Evolutionary conservation across 179 eudicot species (phyloP).

Genomic region (Spergularia azorica): DNA sequence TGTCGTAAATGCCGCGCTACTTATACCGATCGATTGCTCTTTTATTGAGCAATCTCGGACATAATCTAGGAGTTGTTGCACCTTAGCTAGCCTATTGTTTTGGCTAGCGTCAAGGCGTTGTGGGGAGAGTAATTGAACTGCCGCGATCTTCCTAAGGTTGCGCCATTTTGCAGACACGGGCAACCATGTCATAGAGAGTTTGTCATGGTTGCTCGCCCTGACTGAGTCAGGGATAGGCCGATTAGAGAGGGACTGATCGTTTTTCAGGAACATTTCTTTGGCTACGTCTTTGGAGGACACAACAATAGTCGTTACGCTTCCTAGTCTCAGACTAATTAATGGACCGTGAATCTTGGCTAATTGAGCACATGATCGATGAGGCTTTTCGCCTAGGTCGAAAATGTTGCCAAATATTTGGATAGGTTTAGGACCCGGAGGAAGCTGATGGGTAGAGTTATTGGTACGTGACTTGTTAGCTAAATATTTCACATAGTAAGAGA

Average conservation of each 20-base stretch:
- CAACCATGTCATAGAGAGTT: conserved; percentile 33
- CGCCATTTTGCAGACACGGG: conserved; percentile 32
- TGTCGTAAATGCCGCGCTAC: conserved; percentile 34
- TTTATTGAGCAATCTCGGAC: conserved; percentile 30
- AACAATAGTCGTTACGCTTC: conserved; percentile 31
- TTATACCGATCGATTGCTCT: conserved; percentile 21
- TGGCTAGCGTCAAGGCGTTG: conserved; percentile 32
- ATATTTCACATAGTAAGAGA: neutral
- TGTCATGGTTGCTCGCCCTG: conserved; percentile 30
- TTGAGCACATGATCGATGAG: conserved; percentile 31
- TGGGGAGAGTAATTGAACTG: conserved; percentile 28
- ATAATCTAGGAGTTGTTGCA: conserved; percentile 28
- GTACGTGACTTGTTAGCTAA: conserved; percentile 4
- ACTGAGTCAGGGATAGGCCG: conserved; percentile 30
- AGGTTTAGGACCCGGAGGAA: conserved; percentile 34
- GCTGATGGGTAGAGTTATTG: conserved; percentile 4
- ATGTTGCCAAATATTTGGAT: conserved; percentile 27
- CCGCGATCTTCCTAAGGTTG: conserved; percentile 29
- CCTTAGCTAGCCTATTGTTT: conserved; percentile 30
- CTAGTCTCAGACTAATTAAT: conserved; percentile 21
- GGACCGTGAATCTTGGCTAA: conserved; percentile 31
- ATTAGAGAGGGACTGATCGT: conserved; percentile 24
- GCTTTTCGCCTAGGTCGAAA: conserved; percentile 30
- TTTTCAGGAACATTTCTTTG: conserved; percentile 34
- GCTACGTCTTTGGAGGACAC: conserved; percentile 31